phyloP scores from a whole-genome alignment of 202 grass and related monocot species.

The Eragrostis tef region DNA sequence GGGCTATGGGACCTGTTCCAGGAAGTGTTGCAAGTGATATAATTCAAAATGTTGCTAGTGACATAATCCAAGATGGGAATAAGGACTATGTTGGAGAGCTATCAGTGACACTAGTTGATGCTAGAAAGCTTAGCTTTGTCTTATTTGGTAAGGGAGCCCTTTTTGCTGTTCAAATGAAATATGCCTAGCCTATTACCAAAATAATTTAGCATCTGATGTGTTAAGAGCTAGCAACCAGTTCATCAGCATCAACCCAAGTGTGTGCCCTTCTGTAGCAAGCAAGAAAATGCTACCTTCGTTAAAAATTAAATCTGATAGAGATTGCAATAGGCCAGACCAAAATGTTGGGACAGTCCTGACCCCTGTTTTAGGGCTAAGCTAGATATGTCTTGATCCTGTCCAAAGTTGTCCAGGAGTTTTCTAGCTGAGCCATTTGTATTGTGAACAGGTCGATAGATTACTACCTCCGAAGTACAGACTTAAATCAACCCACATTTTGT shows the following conservation, averaged over 20 bases:
- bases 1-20: slow-evolving; percentile 75
- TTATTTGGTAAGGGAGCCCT: slow-evolving; percentile 67
- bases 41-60: slow-evolving; percentile 63
- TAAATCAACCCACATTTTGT: not conserved
- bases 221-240: slow-evolving; percentile 6
- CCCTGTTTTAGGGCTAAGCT: not conserved
- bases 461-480: not conserved
- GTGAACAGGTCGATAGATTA: not conserved
- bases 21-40: slow-evolving; percentile 53
- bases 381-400: slow-evolving; percentile 1
- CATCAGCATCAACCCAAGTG: not conserved
- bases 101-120: slow-evolving; percentile 95
- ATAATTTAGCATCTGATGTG: slow-evolving; percentile 18
- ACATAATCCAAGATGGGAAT: slow-evolving; percentile 68
- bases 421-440: not conserved
- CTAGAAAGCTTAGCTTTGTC: slow-evolving; percentile 85
- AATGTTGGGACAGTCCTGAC: not conserved
- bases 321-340: not conserved
- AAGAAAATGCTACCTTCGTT: not conserved
- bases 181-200: not conserved
- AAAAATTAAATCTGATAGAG: slow-evolving; percentile 8
- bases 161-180: slow-evolving; percentile 37
- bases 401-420: not conserved
- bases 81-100: slow-evolving; percentile 92
- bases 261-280: not conserved